phyloP scores from a whole-genome alignment of 805 yeast genomes.

The Kuraishia hungarica region DNA sequence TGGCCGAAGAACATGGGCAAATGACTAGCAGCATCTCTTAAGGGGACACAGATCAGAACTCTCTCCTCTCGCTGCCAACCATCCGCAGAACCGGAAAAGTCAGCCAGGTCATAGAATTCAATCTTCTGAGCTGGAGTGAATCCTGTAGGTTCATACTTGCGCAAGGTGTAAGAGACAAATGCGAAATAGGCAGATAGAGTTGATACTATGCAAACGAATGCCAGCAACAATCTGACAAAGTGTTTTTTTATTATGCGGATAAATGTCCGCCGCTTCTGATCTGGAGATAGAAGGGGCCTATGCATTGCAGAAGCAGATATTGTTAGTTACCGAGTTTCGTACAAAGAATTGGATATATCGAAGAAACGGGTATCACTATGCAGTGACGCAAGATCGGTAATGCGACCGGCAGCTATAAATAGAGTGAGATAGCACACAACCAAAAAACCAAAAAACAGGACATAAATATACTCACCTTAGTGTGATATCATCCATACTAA shows the following conservation, averaged over 20 bases:
- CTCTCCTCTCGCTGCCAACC: slow-evolving; percentile 49
- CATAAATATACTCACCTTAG: neutral
- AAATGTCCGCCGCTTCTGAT: neutral
- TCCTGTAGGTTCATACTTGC: neutral
- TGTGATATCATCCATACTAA: neutral
- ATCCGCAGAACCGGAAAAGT: slow-evolving; percentile 32
- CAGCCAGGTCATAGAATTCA: slow-evolving; percentile 29
- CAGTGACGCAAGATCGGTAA: neutral
- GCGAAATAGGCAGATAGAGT: neutral
- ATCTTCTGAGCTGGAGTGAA: neutral
- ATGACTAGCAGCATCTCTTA: slow-evolving; percentile 52
- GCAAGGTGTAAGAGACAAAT: neutral
- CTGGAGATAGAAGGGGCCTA: neutral
- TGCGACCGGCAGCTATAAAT: neutral
- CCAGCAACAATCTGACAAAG: neutral
- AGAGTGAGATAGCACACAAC: no score
- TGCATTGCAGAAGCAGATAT: no score
- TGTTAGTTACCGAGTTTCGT: neutral
- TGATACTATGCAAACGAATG: neutral
- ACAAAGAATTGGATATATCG: neutral
- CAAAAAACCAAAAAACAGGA: neutral
- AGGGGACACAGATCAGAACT: slow-evolving; percentile 47
- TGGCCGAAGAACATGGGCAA: slow-evolving; percentile 55
- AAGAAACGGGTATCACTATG: neutral
- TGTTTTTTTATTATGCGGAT: neutral